Percentiles rank a stretch among this genome's conserved stretches.
Conservation (phyloP, 441 rosid species). For the Viola pubescens region DNA sequence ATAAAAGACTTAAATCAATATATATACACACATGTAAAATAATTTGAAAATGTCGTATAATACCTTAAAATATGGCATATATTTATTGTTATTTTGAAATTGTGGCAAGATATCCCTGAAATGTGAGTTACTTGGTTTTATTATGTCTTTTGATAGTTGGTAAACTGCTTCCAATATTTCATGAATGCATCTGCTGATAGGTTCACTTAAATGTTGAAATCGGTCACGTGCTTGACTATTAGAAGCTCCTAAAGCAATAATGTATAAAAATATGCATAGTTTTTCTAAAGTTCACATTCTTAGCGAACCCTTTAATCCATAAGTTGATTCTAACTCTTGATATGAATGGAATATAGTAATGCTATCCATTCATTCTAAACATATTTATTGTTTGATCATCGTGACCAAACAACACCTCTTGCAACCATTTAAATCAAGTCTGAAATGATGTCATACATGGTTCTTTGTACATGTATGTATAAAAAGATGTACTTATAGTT, state of each 20-base stretch:
- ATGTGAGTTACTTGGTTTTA: background rate
- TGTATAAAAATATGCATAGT: background rate
- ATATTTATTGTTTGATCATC: too few species aligned
- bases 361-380: too few species aligned
- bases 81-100: background rate
- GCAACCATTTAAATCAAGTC: too few species aligned
- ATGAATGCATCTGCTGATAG: background rate
- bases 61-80: slow-evolving; percentile 4
- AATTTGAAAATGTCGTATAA: background rate
- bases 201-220: slow-evolving; percentile 3
- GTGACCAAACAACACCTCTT: too few species aligned
- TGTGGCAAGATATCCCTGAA: background rate
- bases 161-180: background rate
- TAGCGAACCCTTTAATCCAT: too few species aligned
- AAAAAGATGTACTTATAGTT: too few species aligned
- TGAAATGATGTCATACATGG: too few species aligned
- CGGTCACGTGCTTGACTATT: background rate
- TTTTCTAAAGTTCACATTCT: background rate
- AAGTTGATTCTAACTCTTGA: too few species aligned
- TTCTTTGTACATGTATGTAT: too few species aligned
- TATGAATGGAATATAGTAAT: too few species aligned
- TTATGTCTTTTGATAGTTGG: background rate
- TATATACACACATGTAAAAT: background rate
- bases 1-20: too few species aligned
- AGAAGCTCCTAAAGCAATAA: background rate